Percentiles rank a stretch among this genome's conserved stretches.
These are phyloP conservation scores for Pseudogymnoascus sp. DNA, from an alignment of 2,329 filamentous ascomycete genomes.

Conservation along the genomic window DNA sequence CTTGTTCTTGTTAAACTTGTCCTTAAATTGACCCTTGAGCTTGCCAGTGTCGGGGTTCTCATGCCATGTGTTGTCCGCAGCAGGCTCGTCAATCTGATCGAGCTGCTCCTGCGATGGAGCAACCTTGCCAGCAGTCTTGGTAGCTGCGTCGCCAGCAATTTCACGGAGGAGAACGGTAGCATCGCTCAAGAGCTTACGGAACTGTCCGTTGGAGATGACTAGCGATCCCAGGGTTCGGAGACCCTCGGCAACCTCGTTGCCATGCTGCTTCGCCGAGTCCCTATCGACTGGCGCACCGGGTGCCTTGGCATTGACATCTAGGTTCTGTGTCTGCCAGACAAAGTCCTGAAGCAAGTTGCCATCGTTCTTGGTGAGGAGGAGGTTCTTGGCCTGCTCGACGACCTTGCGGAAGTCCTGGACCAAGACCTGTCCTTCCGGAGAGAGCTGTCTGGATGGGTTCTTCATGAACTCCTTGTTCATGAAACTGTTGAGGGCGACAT, in stretches of 20 bases:
- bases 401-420: conserved; percentile 72
- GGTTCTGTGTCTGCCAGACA: conserved; percentile 83
- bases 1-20: conserved; percentile 47
- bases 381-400: conserved; percentile 73
- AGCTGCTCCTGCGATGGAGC: conserved; percentile 74
- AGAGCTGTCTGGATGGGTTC: conserved; percentile 69
- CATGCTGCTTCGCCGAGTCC: conserved; percentile 72
- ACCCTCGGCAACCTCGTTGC: conserved; percentile 74
- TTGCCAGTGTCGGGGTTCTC: conserved; percentile 67
- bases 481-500: conserved; percentile 86
- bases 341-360: conserved; percentile 94
- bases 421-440: conserved; percentile 71
- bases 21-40: conserved; percentile 61
- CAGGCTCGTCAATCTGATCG: conserved; percentile 70
- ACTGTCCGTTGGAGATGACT: conserved; percentile 91
- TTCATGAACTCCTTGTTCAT: conserved; percentile 63
- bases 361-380: conserved; percentile 89
- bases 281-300: conserved; percentile 67
- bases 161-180: conserved; percentile 74
- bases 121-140: conserved; percentile 66
- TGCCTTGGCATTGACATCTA: conserved; percentile 53
- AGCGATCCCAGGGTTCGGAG: conserved; percentile 81
- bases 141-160: conserved; percentile 83
- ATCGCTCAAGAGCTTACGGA: conserved; percentile 75
- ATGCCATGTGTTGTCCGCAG: conserved; percentile 90